phyloP scores from a whole-genome alignment of 495 filamentous ascomycete species.

The Daldinia childiae region DNA sequence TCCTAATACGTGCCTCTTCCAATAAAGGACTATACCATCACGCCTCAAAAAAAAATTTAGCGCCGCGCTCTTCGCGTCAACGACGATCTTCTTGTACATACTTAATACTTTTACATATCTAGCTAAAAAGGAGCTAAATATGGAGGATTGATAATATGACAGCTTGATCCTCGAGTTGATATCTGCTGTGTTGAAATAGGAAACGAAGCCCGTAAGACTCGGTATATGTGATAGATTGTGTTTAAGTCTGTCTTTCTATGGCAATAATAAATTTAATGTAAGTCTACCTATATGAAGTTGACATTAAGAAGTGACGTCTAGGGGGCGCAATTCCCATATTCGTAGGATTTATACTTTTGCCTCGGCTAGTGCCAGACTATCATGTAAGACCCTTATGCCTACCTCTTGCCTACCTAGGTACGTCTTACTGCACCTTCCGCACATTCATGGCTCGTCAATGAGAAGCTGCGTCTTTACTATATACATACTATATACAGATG shows the following conservation, averaged over 20 bases:
- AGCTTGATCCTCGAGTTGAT: background rate
- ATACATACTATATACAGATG: too few relatives aligned
- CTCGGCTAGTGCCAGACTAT: too few relatives aligned
- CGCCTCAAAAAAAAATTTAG: background rate
- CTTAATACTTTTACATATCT: background rate
- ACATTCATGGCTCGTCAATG: too few relatives aligned
- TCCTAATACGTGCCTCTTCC: conserved; percentile 47
- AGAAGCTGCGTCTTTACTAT: too few relatives aligned
- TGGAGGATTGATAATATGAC: background rate
- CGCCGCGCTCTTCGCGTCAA: background rate
- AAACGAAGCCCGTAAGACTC: too few relatives aligned
- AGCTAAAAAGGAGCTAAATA: background rate
- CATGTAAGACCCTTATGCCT: too few relatives aligned
- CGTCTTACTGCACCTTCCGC: too few relatives aligned
- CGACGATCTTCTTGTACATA: conserved; percentile 31
- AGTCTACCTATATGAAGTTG: too few relatives aligned
- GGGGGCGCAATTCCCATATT: background rate
- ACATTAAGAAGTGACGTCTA: background rate
- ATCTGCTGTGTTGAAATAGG: background rate
- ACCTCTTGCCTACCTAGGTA: too few relatives aligned
- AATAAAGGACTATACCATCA: conserved; percentile 8
- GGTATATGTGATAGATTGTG: too few relatives aligned
- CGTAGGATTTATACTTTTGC: background rate
- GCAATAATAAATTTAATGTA: too few relatives aligned
- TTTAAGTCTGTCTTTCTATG: too few relatives aligned